A percentile compares a stretch with the other conserved stretches of the same genome.
These are phyloP conservation scores for Arabis hirsuta DNA, from an alignment of 345 rosid genomes.

Conservation along the genomic window DNA sequence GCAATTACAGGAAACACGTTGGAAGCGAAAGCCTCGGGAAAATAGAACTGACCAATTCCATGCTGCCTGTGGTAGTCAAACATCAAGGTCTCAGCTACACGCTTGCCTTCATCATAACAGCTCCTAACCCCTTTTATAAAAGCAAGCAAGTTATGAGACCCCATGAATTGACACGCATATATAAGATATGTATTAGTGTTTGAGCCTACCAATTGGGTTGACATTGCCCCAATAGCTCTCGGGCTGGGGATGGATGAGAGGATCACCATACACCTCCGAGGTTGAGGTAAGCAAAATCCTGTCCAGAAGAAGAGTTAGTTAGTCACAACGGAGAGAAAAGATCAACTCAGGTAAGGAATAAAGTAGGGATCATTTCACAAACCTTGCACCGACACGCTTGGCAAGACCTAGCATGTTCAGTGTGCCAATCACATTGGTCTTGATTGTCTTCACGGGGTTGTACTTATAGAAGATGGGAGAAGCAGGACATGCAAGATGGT, in stretches of 20 bases:
- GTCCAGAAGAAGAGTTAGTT: constrained; percentile 12
- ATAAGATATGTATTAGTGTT: not conserved
- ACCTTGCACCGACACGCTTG: constrained; percentile 98
- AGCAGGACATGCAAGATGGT: constrained; percentile 99
- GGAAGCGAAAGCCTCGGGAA: not conserved
- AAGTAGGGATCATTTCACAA: not conserved
- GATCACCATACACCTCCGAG: constrained; percentile 97
- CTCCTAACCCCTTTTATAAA: constrained; percentile 74
- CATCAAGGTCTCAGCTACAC: constrained; percentile 98
- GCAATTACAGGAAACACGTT: not conserved
- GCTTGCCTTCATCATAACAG: constrained; percentile 98
- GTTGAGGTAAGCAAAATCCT: constrained; percentile 97
- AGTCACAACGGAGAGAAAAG: not conserved
- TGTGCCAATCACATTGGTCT: constrained; percentile 98
- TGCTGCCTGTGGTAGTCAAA: constrained; percentile 98
- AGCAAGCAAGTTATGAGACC: constrained; percentile 6
- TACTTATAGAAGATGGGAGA: constrained; percentile 95
- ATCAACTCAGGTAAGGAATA: not conserved
- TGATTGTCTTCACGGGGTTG: constrained; percentile 98
- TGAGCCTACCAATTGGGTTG: constrained; percentile 80
- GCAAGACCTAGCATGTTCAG: constrained; percentile 98
- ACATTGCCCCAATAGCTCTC: constrained; percentile 99
- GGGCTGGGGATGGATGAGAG: constrained; percentile 89
- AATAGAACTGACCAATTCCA: constrained; percentile 63
- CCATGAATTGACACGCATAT: not conserved